Percentiles rank a stretch among this genome's conserved stretches.
These are phyloP conservation scores for Bryoerythrophyllum caledonicum DNA, from an alignment of 225 moss, liverwort and hornwort genomes.

Conservation along the genomic window DNA sequence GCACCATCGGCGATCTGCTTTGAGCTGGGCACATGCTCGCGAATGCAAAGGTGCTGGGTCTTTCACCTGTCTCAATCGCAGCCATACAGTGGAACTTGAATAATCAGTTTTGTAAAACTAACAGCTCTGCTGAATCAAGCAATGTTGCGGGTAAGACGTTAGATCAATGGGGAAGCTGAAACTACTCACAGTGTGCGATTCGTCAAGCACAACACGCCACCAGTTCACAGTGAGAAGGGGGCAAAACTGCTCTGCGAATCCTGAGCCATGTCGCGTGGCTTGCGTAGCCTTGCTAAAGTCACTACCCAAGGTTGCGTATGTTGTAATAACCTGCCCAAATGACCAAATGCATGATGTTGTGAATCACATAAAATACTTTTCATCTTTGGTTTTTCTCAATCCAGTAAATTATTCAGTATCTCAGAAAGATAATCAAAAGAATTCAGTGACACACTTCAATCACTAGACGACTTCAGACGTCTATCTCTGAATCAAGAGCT, in stretches of 20 bases:
- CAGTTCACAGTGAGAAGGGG: constrained; percentile 95
- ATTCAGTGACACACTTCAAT: neutral
- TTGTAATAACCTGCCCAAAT: constrained; percentile 86
- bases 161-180: neutral
- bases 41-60: constrained; percentile 99
- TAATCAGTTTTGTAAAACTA: constrained; percentile 12
- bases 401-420: neutral
- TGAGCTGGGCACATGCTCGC: constrained; percentile 93
- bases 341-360: constrained; percentile 1
- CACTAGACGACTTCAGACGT: neutral
- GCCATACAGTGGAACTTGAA: no score
- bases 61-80: constrained; percentile 68
- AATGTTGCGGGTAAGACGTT: neutral
- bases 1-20: constrained; percentile 98
- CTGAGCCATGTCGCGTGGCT: constrained; percentile 95
- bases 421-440: neutral
- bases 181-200: constrained; percentile 85
- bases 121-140: constrained; percentile 9
- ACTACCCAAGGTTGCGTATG: constrained; percentile 96
- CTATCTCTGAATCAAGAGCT: constrained; percentile 8
- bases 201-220: constrained; percentile 99
- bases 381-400: constrained; percentile 2
- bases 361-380: no score
- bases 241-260: constrained; percentile 96
- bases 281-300: constrained; percentile 99